These are phyloP conservation scores for Scutellaria galericulata DNA, from an alignment of 257 asterid species.

Conservation along the genomic window DNA sequence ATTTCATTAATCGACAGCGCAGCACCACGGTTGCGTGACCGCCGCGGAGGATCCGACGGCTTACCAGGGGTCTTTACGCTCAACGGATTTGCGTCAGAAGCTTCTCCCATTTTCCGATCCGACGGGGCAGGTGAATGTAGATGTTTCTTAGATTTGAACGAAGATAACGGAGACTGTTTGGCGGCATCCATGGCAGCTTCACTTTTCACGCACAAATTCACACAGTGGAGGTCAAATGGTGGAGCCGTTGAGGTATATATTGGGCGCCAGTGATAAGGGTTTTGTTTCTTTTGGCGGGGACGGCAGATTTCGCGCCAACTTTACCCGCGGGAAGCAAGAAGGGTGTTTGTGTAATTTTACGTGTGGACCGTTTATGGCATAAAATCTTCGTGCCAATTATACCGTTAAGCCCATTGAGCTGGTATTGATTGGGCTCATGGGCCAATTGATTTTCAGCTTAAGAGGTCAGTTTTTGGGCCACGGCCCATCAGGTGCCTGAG, in stretches of 20 bases:
- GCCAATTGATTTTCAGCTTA: background rate
- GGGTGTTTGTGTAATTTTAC: slow-evolving; percentile 40
- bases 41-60: slow-evolving; percentile 57
- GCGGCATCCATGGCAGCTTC: slow-evolving; percentile 56
- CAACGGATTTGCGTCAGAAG: slow-evolving; percentile 40
- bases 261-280: slow-evolving; percentile 31
- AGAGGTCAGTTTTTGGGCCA: too few species aligned
- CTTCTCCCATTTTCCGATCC: slow-evolving; percentile 32
- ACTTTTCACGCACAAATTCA: background rate
- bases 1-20: slow-evolving; percentile 66
- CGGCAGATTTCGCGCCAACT: slow-evolving; percentile 67
- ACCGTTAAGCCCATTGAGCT: background rate
- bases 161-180: slow-evolving; percentile 34
- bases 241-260: slow-evolving; percentile 6
- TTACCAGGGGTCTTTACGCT: slow-evolving; percentile 74
- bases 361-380: background rate
- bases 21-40: slow-evolving; percentile 50
- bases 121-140: slow-evolving; percentile 47
- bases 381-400: too few species aligned
- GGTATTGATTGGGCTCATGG: background rate
- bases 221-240: slow-evolving; percentile 10
- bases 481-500: too few species aligned
- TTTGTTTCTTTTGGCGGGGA: slow-evolving; percentile 58
- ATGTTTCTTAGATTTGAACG: slow-evolving; percentile 57
- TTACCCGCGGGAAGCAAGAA: slow-evolving; percentile 41